Percentiles rank a stretch among this genome's conserved stretches.
phyloP scores from a whole-genome alignment of 1,139 yeast genomes.

The Kazachstania sp. region DNA sequence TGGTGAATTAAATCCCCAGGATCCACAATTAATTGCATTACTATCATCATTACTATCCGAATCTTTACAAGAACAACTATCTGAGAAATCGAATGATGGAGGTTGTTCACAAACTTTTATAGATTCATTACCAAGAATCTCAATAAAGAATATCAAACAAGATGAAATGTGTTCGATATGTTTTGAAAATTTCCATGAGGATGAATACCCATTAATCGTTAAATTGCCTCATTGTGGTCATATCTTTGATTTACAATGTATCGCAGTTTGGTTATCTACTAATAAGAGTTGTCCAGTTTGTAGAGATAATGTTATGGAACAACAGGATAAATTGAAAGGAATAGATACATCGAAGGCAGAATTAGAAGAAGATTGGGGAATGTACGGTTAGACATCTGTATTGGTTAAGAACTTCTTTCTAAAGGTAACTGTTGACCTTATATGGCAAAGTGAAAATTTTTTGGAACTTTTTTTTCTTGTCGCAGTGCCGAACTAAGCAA shows the following conservation, averaged over 20 bases:
- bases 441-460: no score
- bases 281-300: conserved; percentile 86
- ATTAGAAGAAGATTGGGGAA: conserved; percentile 64
- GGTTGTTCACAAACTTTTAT: conserved; percentile 67
- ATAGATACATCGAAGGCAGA: conserved; percentile 63
- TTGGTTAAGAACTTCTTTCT: no score
- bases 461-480: no score
- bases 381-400: conserved; percentile 53
- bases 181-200: conserved; percentile 61
- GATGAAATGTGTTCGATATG: conserved; percentile 83
- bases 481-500: no score
- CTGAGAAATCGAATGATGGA: conserved; percentile 37
- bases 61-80: conserved; percentile 24
- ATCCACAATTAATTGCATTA: conserved; percentile 13
- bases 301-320: conserved; percentile 55
- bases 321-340: conserved; percentile 35
- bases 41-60: conserved; percentile 20
- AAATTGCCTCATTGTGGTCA: conserved; percentile 70
- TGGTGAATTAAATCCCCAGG: conserved; percentile 15
- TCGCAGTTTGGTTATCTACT: conserved; percentile 78
- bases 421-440: no score
- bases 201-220: conserved; percentile 73
- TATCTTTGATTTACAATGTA: conserved; percentile 79
- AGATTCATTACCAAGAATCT: conserved; percentile 68
- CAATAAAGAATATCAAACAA: conserved; percentile 41